Evolutionary conservation across 306 rosid species (phyloP).

Genomic region (Corylus americana): DNA sequence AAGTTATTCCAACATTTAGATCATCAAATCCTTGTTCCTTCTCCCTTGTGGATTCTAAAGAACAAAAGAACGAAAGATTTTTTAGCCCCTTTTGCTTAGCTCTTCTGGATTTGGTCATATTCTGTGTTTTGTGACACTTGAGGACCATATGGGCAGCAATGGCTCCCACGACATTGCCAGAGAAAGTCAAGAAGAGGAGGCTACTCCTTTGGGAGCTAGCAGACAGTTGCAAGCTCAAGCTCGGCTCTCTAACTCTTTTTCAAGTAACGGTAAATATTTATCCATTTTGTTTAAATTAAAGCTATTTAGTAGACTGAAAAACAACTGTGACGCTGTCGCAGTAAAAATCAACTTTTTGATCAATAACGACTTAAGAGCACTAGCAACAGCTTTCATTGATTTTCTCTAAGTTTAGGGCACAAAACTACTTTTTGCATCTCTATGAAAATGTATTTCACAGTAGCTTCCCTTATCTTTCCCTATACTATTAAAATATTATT

Average conservation of each 20-base stretch:
- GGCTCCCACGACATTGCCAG: slow-evolving; percentile 34
- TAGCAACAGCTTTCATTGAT: no score
- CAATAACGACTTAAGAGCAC: no score
- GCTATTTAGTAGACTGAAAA: no score
- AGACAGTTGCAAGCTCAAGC: slow-evolving; percentile 50
- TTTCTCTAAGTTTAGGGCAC: no score
- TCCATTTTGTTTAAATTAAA: not conserved
- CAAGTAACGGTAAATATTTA: slow-evolving; percentile 45
- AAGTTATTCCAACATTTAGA: no score
- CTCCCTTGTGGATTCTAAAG: not conserved
- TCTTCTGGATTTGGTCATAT: slow-evolving; percentile 30
- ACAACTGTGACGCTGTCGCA: no score
- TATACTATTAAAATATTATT: no score
- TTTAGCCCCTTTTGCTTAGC: not conserved
- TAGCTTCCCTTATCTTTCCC: no score
- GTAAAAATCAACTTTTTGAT: no score
- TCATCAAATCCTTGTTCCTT: slow-evolving; percentile 10
- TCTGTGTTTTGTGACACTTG: slow-evolving; percentile 38
- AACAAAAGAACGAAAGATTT: not conserved
- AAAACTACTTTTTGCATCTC: no score
- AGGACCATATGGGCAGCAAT: slow-evolving; percentile 52
- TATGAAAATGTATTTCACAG: no score
- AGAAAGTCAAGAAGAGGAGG: slow-evolving; percentile 33
- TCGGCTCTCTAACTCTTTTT: slow-evolving; percentile 64
- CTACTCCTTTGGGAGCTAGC: slow-evolving; percentile 11